Conservation (phyloP, 345 rosid species). For the Ceriops decandra region DNA sequence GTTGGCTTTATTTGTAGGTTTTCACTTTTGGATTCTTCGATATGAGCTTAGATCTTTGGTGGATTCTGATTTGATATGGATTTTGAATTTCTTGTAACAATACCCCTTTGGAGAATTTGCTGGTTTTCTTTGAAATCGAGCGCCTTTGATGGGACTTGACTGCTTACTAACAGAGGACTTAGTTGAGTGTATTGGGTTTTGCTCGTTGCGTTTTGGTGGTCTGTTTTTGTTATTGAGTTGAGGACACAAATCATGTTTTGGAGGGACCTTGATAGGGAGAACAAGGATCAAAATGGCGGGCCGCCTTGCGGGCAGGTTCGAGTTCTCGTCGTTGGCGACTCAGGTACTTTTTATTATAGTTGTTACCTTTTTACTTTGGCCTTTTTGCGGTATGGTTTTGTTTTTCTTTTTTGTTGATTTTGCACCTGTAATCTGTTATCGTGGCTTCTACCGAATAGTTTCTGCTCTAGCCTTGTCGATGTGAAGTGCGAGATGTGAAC, state of each 20-base stretch:
- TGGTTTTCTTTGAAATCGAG: constrained; percentile 17
- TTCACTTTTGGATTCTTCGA: constrained; percentile 7
- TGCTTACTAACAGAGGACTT: constrained; percentile 1
- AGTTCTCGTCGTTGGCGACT: constrained; percentile 94
- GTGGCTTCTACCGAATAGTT: background rate
- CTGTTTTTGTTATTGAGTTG: background rate
- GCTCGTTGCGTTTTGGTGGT: too few species aligned
- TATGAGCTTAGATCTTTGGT: constrained; percentile 27
- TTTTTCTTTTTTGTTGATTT: too few species aligned
- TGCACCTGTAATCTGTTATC: background rate
- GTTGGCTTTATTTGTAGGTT: too few species aligned
- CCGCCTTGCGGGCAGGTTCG: constrained; percentile 94
- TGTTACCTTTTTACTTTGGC: too few species aligned
- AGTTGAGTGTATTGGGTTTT: too few species aligned
- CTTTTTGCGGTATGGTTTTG: too few species aligned
- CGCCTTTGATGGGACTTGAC: constrained; percentile 29
- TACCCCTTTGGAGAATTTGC: constrained; percentile 25
- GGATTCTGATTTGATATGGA: constrained; percentile 21
- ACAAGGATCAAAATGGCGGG: constrained; percentile 66
- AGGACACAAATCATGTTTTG: constrained; percentile 56
- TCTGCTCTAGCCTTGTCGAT: background rate
- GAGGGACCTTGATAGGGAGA: constrained; percentile 90
- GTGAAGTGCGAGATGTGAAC: too few species aligned
- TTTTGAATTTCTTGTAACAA: constrained; percentile 14
- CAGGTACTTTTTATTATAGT: constrained; percentile 43